Conservation (phyloP, 495 filamentous ascomycete genomes). For the Penicillium lividum region DNA sequence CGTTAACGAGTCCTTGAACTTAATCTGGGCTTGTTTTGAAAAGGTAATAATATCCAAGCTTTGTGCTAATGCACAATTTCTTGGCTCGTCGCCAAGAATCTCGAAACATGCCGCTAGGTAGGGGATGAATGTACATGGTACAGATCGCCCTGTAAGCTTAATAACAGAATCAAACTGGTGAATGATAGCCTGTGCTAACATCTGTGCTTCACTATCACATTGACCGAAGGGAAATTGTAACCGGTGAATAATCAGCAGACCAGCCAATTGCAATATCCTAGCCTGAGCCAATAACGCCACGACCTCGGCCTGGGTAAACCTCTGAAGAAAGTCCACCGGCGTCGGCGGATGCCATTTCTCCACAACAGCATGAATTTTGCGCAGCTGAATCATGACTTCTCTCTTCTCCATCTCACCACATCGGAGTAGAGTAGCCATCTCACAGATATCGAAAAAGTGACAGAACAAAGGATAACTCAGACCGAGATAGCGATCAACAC, state of each 20-base stretch:
- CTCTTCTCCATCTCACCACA: not conserved
- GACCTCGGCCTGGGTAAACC: conserved; percentile 16
- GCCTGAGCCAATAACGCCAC: conserved; percentile 17
- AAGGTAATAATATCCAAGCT: conserved; percentile 14
- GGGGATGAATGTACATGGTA: conserved; percentile 20
- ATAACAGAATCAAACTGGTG: conserved; percentile 18
- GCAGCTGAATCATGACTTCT: not conserved
- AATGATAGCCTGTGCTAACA: conserved; percentile 12
- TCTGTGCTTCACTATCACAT: conserved; percentile 8
- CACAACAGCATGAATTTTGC: conserved; percentile 2
- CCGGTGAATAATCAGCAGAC: conserved; percentile 20
- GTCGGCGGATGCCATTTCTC: conserved; percentile 15
- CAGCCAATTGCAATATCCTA: conserved; percentile 15
- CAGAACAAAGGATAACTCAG: conserved; percentile 17
- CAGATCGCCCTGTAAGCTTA: conserved; percentile 7
- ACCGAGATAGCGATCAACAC: conserved; percentile 25
- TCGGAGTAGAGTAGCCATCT: conserved; percentile 3
- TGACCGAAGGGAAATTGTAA: conserved; percentile 16
- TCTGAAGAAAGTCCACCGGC: conserved; percentile 11
- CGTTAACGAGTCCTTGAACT: conserved; percentile 1
- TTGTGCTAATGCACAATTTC: not conserved
- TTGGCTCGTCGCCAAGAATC: conserved; percentile 1
- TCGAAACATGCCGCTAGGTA: conserved; percentile 25
- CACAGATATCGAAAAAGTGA: conserved; percentile 19
- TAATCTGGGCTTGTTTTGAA: conserved; percentile 16